phyloP scores from a whole-genome alignment of 768 basidiomycete species.

The Pulveroboletus frians region DNA sequence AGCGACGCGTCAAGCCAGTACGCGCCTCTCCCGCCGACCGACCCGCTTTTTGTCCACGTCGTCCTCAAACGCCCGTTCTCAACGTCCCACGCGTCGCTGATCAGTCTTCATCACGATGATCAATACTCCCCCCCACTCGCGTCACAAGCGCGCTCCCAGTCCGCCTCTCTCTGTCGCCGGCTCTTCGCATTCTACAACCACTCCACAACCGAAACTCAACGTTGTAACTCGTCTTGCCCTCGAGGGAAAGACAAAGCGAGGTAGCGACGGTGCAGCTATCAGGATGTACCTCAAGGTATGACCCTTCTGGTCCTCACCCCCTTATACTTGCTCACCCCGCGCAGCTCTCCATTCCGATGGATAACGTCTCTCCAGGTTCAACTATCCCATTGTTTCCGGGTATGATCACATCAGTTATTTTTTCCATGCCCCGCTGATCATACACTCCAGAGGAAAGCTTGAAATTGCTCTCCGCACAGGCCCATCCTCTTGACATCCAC shows the following conservation, averaged over 20 bases:
- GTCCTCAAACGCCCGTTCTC: neutral
- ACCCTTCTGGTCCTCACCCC: neutral
- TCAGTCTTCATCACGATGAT: constrained; percentile 1
- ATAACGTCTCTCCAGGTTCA: constrained; percentile 58
- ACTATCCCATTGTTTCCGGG: constrained; percentile 72
- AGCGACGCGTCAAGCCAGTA: constrained; percentile 18
- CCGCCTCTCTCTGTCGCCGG: constrained; percentile 28
- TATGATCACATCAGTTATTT: constrained; percentile 22
- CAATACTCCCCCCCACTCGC: constrained; percentile 19
- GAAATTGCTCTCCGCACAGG: constrained; percentile 65
- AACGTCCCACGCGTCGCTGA: neutral
- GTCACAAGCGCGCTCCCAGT: constrained; percentile 28
- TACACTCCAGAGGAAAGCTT: constrained; percentile 63
- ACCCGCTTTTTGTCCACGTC: constrained; percentile 11
- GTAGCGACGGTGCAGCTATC: constrained; percentile 59
- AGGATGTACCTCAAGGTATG: constrained; percentile 74
- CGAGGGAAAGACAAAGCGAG: constrained; percentile 66
- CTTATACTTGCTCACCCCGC: neutral
- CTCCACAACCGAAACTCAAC: constrained; percentile 49
- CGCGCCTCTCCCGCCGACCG: constrained; percentile 8
- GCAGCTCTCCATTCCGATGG: constrained; percentile 65
- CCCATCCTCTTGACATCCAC: constrained; percentile 69
- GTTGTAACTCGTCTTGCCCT: constrained; percentile 70
- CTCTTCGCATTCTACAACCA: constrained; percentile 44
- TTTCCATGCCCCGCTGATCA: neutral